Evolutionary conservation across 2,329 filamentous ascomycete species (phyloP).

Genomic region (Phyllosticta ampelicida): DNA sequence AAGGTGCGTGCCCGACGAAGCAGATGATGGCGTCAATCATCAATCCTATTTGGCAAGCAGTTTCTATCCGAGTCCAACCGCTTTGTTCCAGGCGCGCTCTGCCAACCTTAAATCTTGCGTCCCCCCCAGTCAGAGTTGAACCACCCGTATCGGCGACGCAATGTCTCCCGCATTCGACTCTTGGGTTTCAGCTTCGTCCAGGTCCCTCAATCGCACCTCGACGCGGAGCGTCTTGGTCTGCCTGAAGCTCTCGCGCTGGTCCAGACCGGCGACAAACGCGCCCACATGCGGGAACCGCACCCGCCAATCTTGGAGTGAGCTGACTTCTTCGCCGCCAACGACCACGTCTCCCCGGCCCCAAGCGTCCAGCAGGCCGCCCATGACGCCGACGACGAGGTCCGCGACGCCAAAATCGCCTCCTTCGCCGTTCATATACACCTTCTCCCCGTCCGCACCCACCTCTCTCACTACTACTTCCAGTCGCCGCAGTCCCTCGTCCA

Average conservation of each 20-base stretch:
- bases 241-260: not conserved
- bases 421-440: not conserved
- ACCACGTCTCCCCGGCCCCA: not conserved
- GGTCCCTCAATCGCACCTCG: not conserved
- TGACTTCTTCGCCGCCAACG: not conserved
- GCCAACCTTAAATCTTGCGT: not conserved
- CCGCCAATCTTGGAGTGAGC: not conserved
- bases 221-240: not conserved
- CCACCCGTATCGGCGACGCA: not conserved
- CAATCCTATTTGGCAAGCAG: too few species aligned
- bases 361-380: not conserved
- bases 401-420: not conserved
- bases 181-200: not conserved
- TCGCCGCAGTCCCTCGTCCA: not conserved
- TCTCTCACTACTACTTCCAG: not conserved
- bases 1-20: not conserved
- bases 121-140: not conserved
- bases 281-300: not conserved
- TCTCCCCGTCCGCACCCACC: not conserved
- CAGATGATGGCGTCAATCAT: not conserved
- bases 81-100: not conserved
- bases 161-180: not conserved
- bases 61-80: not conserved
- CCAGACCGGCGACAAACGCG: not conserved
- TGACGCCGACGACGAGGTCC: not conserved